Percentiles rank a stretch among this genome's conserved stretches.
Evolutionary conservation across 2,329 filamentous ascomycete species (phyloP).

Genomic region (Cercospora citrullina): DNA sequence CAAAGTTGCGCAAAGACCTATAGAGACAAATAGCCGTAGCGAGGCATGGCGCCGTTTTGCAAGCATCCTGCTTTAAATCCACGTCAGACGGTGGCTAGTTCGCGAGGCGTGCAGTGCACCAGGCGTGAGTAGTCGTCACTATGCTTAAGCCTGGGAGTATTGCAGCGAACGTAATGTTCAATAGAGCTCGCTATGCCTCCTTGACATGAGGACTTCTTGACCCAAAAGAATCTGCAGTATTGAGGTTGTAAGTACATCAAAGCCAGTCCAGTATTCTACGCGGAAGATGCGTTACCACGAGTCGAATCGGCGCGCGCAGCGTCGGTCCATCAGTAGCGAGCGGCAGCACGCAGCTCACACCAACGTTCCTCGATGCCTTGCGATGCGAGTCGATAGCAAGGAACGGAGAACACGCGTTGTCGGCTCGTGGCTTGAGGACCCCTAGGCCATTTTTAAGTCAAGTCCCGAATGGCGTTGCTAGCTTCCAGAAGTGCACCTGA

Average conservation of each 20-base stretch:
- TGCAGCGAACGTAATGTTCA: background rate
- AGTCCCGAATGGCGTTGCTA: background rate
- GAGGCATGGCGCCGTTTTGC: background rate
- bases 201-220: background rate
- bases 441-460: background rate
- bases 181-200: background rate
- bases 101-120: background rate
- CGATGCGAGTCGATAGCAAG: background rate
- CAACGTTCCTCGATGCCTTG: background rate
- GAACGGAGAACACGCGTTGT: background rate
- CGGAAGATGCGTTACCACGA: background rate
- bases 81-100: too few species aligned
- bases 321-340: background rate
- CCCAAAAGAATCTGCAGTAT: background rate
- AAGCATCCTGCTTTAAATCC: background rate
- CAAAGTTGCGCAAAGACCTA: background rate
- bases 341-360: background rate
- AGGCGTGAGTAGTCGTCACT: background rate
- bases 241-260: background rate
- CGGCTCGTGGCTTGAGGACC: background rate
- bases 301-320: too few species aligned
- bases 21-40: background rate
- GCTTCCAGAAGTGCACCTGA: background rate
- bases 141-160: background rate
- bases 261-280: background rate